phyloP scores from a whole-genome alignment of 1,284 basidiomycete genomes.

The Boletus putidus region DNA sequence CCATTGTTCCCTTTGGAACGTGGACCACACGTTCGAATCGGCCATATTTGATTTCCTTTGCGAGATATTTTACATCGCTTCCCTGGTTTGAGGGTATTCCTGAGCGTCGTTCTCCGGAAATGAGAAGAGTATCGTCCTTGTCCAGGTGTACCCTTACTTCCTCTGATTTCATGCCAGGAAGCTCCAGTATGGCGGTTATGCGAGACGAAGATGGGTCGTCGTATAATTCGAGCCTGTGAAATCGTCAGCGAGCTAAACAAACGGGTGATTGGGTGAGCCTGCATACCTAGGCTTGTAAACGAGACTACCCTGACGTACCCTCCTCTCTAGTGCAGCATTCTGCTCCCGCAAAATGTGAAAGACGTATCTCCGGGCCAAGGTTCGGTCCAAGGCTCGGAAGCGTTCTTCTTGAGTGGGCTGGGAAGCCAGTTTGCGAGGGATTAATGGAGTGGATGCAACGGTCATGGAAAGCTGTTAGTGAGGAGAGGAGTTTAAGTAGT shows the following conservation, averaged over 20 bases:
- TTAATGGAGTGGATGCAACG: conserved; percentile 14
- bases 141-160: conserved; percentile 36
- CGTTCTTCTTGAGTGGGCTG: conserved; percentile 30
- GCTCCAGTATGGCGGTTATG: conserved; percentile 33
- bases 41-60: conserved; percentile 38
- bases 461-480: conserved; percentile 27
- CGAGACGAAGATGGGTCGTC: conserved; percentile 36
- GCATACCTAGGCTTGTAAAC: conserved; percentile 39
- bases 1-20: conserved; percentile 40
- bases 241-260: conserved; percentile 15
- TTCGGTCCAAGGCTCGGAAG: conserved; percentile 37
- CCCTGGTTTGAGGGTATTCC: conserved; percentile 26
- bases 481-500: not conserved
- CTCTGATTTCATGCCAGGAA: conserved; percentile 38
- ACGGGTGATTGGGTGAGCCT: conserved; percentile 9
- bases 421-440: conserved; percentile 34
- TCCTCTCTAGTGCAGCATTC: conserved; percentile 26
- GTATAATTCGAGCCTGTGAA: conserved; percentile 34
- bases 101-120: conserved; percentile 32
- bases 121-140: conserved; percentile 24
- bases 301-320: conserved; percentile 32
- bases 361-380: conserved; percentile 38
- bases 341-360: conserved; percentile 31
- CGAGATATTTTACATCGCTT: conserved; percentile 18
- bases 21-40: conserved; percentile 33